phyloP scores from a whole-genome alignment of 768 basidiomycete species.

The Pisolithus albus region DNA sequence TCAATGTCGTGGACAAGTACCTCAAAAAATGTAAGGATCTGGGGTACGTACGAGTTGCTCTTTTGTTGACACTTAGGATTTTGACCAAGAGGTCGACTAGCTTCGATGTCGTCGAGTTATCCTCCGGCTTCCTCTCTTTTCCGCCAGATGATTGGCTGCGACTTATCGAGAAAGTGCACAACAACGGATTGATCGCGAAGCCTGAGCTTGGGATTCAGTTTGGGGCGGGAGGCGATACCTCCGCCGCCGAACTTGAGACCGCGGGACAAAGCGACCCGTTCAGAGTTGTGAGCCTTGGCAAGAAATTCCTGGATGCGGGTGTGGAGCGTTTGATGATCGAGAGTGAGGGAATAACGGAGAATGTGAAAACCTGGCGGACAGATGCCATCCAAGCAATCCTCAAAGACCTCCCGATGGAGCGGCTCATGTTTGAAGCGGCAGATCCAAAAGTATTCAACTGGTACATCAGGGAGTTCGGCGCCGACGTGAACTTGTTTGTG shows the following conservation, averaged over 20 bases:
- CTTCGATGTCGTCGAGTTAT: slow-evolving; percentile 41
- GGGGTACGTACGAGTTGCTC: neutral
- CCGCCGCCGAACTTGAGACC: slow-evolving; percentile 32
- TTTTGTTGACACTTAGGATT: neutral
- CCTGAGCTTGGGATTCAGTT: slow-evolving; percentile 41
- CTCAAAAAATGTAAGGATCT: neutral
- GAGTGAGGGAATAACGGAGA: slow-evolving; percentile 42
- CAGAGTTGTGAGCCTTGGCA: slow-evolving; percentile 35
- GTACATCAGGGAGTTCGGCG: slow-evolving; percentile 39
- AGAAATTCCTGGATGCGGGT: slow-evolving; percentile 35
- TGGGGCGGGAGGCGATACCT: slow-evolving; percentile 40
- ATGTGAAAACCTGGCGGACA: slow-evolving; percentile 35
- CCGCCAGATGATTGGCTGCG: slow-evolving; percentile 38
- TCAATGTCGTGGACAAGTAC: neutral
- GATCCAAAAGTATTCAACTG: slow-evolving; percentile 40
- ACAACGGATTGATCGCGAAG: slow-evolving; percentile 36
- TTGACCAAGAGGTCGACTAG: slow-evolving; percentile 17
- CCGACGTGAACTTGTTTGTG: slow-evolving; percentile 37
- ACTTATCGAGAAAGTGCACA: slow-evolving; percentile 33
- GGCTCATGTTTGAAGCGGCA: slow-evolving; percentile 43
- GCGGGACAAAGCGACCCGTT: slow-evolving; percentile 17
- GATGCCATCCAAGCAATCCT: slow-evolving; percentile 39
- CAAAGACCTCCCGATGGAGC: slow-evolving; percentile 33
- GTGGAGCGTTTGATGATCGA: slow-evolving; percentile 43
- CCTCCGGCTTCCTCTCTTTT: slow-evolving; percentile 41